These are phyloP conservation scores for Thelonectria olida DNA, from an alignment of 2,329 filamentous ascomycete genomes.

Conservation along the genomic window DNA sequence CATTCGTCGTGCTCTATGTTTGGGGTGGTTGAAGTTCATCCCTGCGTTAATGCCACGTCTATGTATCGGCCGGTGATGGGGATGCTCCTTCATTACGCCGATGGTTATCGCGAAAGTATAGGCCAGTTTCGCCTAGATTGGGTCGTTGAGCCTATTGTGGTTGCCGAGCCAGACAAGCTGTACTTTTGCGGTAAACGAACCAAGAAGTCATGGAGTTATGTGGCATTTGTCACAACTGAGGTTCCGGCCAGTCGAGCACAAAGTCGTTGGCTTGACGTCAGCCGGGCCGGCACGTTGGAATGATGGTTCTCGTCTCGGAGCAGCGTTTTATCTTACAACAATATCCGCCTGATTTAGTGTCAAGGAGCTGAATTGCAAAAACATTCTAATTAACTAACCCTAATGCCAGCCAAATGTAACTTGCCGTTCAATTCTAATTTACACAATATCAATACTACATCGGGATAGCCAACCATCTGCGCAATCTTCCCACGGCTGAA, in stretches of 20 bases:
- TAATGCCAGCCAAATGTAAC: no score
- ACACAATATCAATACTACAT: no score
- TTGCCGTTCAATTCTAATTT: no score
- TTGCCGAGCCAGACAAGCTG: not conserved
- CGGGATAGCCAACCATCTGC: no score
- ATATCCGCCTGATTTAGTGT: not conserved
- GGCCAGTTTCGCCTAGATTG: slow-evolving; percentile 10
- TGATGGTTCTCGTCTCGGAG: slow-evolving; percentile 12
- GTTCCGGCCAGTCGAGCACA: not conserved
- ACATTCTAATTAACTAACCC: no score
- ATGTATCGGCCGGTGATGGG: slow-evolving; percentile 7
- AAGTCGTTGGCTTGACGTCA: not conserved
- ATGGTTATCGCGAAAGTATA: slow-evolving; percentile 3
- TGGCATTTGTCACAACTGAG: slow-evolving; percentile 3
- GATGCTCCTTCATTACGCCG: slow-evolving; percentile 8
- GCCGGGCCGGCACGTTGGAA: not conserved
- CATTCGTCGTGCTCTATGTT: slow-evolving; percentile 18
- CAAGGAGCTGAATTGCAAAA: not conserved
- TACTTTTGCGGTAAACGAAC: slow-evolving; percentile 11
- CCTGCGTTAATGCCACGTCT: slow-evolving; percentile 4
- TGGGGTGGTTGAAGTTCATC: slow-evolving; percentile 1
- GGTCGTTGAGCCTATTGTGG: not conserved
- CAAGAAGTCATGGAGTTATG: slow-evolving; percentile 1
- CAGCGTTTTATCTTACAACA: not conserved
- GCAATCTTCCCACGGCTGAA: no score